Percentiles rank a stretch among this genome's conserved stretches.
Conservation (phyloP, 805 yeast species). For the Lipomyces chichibuensis region DNA sequence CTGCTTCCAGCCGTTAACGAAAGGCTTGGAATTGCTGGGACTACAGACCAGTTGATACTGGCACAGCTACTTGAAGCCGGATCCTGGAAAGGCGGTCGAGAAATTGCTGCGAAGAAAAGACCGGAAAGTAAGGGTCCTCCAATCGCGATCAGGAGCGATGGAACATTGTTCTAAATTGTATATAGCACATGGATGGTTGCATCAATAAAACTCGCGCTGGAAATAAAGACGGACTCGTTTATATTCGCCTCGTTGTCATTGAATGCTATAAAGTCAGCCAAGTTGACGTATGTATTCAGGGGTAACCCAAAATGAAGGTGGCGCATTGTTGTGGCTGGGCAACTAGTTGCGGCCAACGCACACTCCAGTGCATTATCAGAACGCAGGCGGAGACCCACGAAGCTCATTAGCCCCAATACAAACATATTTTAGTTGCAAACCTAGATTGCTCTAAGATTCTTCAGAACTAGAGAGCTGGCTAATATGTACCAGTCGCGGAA, state of each 20-base stretch:
- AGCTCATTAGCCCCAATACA: neutral
- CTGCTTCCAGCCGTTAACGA: conserved; percentile 57
- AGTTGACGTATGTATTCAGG: neutral
- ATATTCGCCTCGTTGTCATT: too few relatives aligned
- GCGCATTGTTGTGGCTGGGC: neutral
- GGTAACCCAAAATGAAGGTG: neutral
- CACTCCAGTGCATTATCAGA: too few relatives aligned
- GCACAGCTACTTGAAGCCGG: conserved; percentile 72
- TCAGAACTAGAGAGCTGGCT: neutral
- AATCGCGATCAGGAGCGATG: conserved; percentile 63
- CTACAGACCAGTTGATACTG: conserved; percentile 47
- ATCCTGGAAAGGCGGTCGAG: conserved; percentile 62
- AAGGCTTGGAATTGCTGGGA: conserved; percentile 44
- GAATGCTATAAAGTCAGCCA: too few relatives aligned
- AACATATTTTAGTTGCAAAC: too few relatives aligned
- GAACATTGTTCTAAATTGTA: conserved; percentile 57
- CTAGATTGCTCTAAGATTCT: neutral
- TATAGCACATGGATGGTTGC: neutral
- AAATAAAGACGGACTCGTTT: too few relatives aligned
- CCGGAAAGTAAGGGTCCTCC: conserved; percentile 62
- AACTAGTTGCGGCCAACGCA: too few relatives aligned
- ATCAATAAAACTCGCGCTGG: too few relatives aligned
- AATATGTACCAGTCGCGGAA: conserved; percentile 13
- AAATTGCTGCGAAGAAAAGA: conserved; percentile 57
- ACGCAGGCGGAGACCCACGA: too few relatives aligned